These are phyloP conservation scores for Wickerhamomyces queroliae DNA, from an alignment of 805 yeast species.

Conservation along the genomic window DNA sequence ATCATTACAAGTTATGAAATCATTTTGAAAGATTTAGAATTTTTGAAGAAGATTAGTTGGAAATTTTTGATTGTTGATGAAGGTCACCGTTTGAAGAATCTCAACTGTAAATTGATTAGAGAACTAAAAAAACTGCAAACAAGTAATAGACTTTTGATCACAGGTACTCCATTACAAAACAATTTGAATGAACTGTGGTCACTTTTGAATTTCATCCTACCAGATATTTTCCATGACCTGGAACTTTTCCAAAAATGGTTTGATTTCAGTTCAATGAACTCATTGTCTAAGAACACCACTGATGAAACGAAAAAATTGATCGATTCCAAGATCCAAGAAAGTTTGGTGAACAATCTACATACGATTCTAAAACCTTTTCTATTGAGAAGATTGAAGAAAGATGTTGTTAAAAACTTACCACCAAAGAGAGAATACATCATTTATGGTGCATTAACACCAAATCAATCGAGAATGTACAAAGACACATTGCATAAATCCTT, in stretches of 20 bases:
- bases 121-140: conserved; percentile 63
- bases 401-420: conserved; percentile 67
- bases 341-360: conserved; percentile 72
- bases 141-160: conserved; percentile 69
- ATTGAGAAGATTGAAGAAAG: conserved; percentile 72
- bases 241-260: conserved; percentile 93
- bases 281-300: conserved; percentile 23
- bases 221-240: conserved; percentile 88
- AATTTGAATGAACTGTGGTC: conserved; percentile 91
- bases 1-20: conserved; percentile 82
- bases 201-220: conserved; percentile 80
- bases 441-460: conserved; percentile 58
- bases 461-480: conserved; percentile 61
- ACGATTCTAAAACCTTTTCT: conserved; percentile 85
- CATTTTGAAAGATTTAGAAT: conserved; percentile 59
- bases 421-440: conserved; percentile 86
- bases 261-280: conserved; percentile 62
- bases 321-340: conserved; percentile 50
- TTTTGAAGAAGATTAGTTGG: conserved; percentile 56
- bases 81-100: conserved; percentile 88
- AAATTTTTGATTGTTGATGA: conserved; percentile 88
- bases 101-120: conserved; percentile 68
- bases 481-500: conserved; percentile 40
- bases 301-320: conserved; percentile 46
- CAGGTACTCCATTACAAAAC: conserved; percentile 97